Base-by-base conservation (phyloP, 495 filamentous ascomycete species). In the Aspergillus affinis region DNA sequence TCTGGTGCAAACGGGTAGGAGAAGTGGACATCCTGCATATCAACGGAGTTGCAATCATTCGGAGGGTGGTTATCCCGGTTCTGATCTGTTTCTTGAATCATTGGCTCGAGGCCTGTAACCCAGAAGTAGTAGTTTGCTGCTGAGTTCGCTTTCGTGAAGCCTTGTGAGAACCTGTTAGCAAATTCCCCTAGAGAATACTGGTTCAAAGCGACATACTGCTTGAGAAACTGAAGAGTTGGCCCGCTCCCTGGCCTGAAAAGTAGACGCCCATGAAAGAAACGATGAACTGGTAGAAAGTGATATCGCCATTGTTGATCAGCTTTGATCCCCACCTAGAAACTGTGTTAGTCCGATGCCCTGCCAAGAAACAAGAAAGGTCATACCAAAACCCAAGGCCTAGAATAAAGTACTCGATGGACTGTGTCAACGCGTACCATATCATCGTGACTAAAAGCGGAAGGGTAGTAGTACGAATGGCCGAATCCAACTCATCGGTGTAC, bases 321-420 rank as follows among this genome's bases (percentile, higher is more conserved):
- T 51, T 50, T n/a, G 56, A 58, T 23, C 56, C 56, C 46, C 48
- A 58, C 56, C 56, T 57, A 32, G 13, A 13, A 41, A 10, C 15
- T 18, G 3, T 4, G 12, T 41, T 19, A 32, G 51, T 32, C 6
- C 3, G 26, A 32, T 12, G 21, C 2, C 8, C 30, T 8, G 20
- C 51, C 0, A 26, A 4, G 15, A 7, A 27, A 13, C 53, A 10
- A 47, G 15, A 41, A 51, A 5, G 52, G 15, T 57, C 65, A 13
- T 77, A 87, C 81, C 82, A 84, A 58, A 85, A 84, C 5, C 74
- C 80, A 9, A 85, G 63, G 6, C 76, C 82, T 49, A 80, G 64
- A 48, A 77, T 78, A n/a, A 83, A 72, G 12, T 87, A 70, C 46
- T 73, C 68, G 41, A 75, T 46, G 30, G 57, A 57, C 45, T 75